phyloP scores from a whole-genome alignment of 1,284 basidiomycete species.

The Apiotrichum siamense region DNA sequence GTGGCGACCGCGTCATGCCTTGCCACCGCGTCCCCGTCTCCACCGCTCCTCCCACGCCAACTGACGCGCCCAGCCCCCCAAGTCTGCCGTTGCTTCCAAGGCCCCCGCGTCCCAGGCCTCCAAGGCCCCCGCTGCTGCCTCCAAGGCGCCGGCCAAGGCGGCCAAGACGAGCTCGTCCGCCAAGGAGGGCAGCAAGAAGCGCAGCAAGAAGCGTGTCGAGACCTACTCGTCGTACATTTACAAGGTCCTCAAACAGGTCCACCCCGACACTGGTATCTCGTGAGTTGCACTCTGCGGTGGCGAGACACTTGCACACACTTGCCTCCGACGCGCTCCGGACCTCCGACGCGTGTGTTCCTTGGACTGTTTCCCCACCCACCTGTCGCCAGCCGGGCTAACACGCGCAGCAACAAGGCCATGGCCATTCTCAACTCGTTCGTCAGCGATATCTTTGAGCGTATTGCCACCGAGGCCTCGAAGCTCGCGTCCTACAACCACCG shows the following conservation, averaged over 20 bases:
- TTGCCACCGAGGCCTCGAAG: conserved; percentile 86
- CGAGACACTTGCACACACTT: too few relatives aligned
- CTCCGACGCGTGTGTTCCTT: background rate
- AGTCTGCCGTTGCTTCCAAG: conserved; percentile 48
- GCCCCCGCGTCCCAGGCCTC: conserved; percentile 58
- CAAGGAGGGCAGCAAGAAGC: conserved; percentile 49
- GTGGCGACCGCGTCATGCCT: too few relatives aligned
- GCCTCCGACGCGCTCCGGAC: too few relatives aligned
- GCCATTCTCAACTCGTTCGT: conserved; percentile 88
- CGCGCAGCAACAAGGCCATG: conserved; percentile 90
- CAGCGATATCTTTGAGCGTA: conserved; percentile 89
- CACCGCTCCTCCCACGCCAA: background rate
- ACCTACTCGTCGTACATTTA: conserved; percentile 93
- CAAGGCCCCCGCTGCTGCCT: conserved; percentile 51
- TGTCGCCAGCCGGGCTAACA: background rate
- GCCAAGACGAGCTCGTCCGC: conserved; percentile 14
- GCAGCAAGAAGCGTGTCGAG: conserved; percentile 80
- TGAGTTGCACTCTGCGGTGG: too few relatives aligned
- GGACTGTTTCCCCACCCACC: too few relatives aligned
- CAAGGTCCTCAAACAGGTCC: conserved; percentile 65
- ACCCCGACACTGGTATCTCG: conserved; percentile 89
- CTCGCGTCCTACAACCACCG: conserved; percentile 89
- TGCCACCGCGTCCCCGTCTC: too few relatives aligned
- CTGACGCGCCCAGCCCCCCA: conserved; percentile 39
- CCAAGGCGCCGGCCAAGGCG: conserved; percentile 58